phyloP scores from a whole-genome alignment of 2,329 filamentous ascomycete genomes.

The Colletotrichum brevisporum region DNA sequence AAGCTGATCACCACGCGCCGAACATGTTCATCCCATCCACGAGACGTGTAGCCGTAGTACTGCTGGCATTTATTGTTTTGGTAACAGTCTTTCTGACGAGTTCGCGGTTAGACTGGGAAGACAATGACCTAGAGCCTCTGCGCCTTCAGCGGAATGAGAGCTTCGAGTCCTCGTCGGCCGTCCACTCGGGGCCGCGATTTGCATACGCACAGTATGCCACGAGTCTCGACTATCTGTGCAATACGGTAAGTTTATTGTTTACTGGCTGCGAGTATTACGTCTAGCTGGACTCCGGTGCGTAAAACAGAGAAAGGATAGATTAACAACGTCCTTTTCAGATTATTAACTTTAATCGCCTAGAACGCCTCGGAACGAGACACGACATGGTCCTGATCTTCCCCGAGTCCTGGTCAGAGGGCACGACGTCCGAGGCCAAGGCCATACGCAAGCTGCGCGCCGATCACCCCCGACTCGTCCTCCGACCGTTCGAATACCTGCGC shows the following conservation, averaged over 20 bases:
- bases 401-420: slow-evolving; percentile 26
- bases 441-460: slow-evolving; percentile 15
- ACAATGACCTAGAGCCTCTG: background rate
- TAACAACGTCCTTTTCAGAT: slow-evolving; percentile 43
- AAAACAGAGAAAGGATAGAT: background rate
- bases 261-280: background rate
- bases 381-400: slow-evolving; percentile 64
- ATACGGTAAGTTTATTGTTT: slow-evolving; percentile 47
- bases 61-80: slow-evolving; percentile 16
- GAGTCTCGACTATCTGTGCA: slow-evolving; percentile 62
- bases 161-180: background rate
- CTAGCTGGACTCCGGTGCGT: background rate
- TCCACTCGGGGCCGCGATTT: slow-evolving; percentile 47
- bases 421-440: slow-evolving; percentile 20
- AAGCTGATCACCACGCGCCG: background rate
- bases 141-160: slow-evolving; percentile 6
- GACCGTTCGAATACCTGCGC: slow-evolving; percentile 26
- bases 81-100: slow-evolving; percentile 16
- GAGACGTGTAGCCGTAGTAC: slow-evolving; percentile 10
- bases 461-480: slow-evolving; percentile 20
- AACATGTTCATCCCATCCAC: slow-evolving; percentile 27
- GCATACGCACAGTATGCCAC: slow-evolving; percentile 67
- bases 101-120: slow-evolving; percentile 13
- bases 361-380: slow-evolving; percentile 57
- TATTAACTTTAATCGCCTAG: slow-evolving; percentile 63